Conservation (phyloP, 1,284 basidiomycete genomes). For the Coniferiporia sulphurascens region DNA sequence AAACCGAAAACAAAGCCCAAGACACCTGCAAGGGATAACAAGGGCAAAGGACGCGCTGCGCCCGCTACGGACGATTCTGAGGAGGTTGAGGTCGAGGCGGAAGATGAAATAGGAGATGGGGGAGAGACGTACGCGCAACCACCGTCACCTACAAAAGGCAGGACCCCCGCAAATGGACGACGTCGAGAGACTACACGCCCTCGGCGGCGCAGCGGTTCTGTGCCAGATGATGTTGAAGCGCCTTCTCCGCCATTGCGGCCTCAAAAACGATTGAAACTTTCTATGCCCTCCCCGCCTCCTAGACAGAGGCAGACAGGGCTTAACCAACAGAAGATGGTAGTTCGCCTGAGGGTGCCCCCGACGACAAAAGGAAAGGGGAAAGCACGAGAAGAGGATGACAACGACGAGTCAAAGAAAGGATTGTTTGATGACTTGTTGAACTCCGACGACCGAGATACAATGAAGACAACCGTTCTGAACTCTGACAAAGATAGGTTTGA, state of each 20-base stretch:
- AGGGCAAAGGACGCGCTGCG: constrained; percentile 22
- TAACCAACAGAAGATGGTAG: constrained; percentile 32
- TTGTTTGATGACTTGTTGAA: constrained; percentile 81
- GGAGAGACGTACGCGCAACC: constrained; percentile 8
- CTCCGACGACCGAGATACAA: constrained; percentile 69
- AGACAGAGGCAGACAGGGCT: constrained; percentile 26
- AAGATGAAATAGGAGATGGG: constrained; percentile 23
- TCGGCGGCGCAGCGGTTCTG: constrained; percentile 12
- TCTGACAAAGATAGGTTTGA: constrained; percentile 78
- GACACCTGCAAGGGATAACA: constrained; percentile 26
- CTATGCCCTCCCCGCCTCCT: constrained; percentile 26
- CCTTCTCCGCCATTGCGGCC: constrained; percentile 14
- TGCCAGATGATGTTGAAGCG: constrained; percentile 9
- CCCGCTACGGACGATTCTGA: constrained; percentile 17
- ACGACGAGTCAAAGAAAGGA: constrained; percentile 46
- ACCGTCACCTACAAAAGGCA: constrained; percentile 3
- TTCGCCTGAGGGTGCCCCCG: constrained; percentile 51
- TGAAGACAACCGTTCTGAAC: constrained; percentile 62
- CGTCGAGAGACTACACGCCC: constrained; percentile 4
- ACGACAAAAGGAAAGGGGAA: constrained; percentile 52
- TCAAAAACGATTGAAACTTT: constrained; percentile 15
- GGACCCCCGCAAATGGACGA: not conserved
- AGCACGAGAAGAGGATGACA: constrained; percentile 42
- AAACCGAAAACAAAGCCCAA: constrained; percentile 28
- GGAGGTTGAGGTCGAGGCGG: constrained; percentile 28